phyloP scores from a whole-genome alignment of 2,329 filamentous ascomycete genomes.

The Aspergillus floridensis region DNA sequence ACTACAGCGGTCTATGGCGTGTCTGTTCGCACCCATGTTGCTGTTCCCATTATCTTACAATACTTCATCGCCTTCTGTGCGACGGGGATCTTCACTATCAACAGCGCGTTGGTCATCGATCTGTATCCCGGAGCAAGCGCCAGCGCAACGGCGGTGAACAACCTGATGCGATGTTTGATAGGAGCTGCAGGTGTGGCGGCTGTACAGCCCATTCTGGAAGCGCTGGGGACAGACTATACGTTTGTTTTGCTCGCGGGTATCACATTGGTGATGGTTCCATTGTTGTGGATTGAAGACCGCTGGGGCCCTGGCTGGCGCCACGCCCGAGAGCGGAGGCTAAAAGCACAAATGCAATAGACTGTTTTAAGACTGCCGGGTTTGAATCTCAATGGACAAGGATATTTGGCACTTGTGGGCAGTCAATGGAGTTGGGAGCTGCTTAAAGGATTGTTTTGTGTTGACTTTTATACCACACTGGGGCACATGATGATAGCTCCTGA shows the following conservation, averaged over 20 bases:
- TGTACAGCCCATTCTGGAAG: slow-evolving; percentile 33
- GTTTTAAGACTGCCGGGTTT: background rate
- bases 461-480: background rate
- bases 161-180: slow-evolving; percentile 37
- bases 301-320: slow-evolving; percentile 30
- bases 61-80: slow-evolving; percentile 38
- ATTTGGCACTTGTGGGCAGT: background rate
- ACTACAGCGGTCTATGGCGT: slow-evolving; percentile 33
- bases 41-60: slow-evolving; percentile 38
- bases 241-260: slow-evolving; percentile 31
- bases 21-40: slow-evolving; percentile 25
- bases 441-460: background rate
- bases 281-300: slow-evolving; percentile 26
- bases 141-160: slow-evolving; percentile 39
- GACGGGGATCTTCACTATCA: slow-evolving; percentile 36
- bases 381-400: background rate
- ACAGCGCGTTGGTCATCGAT: slow-evolving; percentile 40
- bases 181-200: slow-evolving; percentile 36
- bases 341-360: background rate
- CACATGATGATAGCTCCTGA: background rate
- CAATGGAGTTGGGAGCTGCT: background rate
- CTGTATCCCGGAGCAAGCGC: slow-evolving; percentile 33
- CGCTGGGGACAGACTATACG: slow-evolving; percentile 28
- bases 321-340: slow-evolving; percentile 15
- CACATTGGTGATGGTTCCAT: slow-evolving; percentile 23